phyloP scores from a whole-genome alignment of 352 stramenopile species.

The Phytophthora pseudosyringae region DNA sequence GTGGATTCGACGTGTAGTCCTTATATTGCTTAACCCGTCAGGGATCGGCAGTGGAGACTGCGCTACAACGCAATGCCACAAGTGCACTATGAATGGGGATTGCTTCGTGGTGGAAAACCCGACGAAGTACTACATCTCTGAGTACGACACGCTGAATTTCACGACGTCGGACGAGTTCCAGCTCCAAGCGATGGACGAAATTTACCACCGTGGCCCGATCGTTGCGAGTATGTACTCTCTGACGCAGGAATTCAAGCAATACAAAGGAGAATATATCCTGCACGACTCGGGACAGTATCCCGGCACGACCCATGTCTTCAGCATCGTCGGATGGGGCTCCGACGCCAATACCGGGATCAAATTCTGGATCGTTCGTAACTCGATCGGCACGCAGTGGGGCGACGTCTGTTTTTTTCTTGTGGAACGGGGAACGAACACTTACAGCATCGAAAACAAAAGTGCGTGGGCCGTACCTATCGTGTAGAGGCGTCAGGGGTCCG shows the following conservation, averaged over 20 bases:
- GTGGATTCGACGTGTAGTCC: slow-evolving; percentile 75
- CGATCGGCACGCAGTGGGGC: slow-evolving; percentile 74
- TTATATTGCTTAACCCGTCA: slow-evolving; percentile 77
- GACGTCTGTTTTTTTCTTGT: slow-evolving; percentile 69
- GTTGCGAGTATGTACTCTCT: slow-evolving; percentile 91
- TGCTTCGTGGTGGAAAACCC: slow-evolving; percentile 62
- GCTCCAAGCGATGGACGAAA: slow-evolving; percentile 93
- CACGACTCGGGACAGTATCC: slow-evolving; percentile 73
- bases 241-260: slow-evolving; percentile 74
- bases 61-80: slow-evolving; percentile 61
- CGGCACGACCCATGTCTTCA: slow-evolving; percentile 90
- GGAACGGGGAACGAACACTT: slow-evolving; percentile 72
- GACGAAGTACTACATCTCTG: slow-evolving; percentile 65
- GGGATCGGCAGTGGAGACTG: slow-evolving; percentile 60
- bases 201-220: slow-evolving; percentile 95
- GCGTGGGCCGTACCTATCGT: slow-evolving; percentile 74
- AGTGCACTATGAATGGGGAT: slow-evolving; percentile 55
- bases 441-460: slow-evolving; percentile 73
- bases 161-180: slow-evolving; percentile 65
- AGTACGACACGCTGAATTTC: slow-evolving; percentile 79
- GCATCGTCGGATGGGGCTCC: slow-evolving; percentile 94
- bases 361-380: slow-evolving; percentile 98
- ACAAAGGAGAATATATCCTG: slow-evolving; percentile 90
- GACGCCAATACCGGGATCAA: slow-evolving; percentile 74
- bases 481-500: too few species aligned